Evolutionary conservation across 805 yeast genomes (phyloP), one percentile per base, ranked within the genome.

Genomic region (Yamadazyma akitaensis): DNA sequence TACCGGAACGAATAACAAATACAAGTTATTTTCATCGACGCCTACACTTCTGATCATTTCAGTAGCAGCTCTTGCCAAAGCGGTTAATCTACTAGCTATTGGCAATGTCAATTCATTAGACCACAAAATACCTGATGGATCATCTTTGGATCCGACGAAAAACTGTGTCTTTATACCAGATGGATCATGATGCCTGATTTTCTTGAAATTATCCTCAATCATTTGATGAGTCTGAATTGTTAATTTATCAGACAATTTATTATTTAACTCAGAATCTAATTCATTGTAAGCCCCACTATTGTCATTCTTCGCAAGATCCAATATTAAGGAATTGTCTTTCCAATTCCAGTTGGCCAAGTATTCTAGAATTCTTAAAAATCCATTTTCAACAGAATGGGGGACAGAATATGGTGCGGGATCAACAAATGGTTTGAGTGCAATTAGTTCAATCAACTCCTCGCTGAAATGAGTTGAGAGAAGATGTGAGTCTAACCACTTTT

Each of bases 311-410:
- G 84, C 81, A 54, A 88, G 67, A 58, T 94, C 97, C 50, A 94
- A 67, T 44, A 91, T 79, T 50, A 94, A 67, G 1, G 96, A 85
- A 40, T 85, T 89, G 51, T 87, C 95, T 56, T 80, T 85, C 99
- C 99, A 94, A 63, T 94, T 90, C 99, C 99, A 94, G 37, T 67
- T 67, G 21, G 96, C 76, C 38, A 94, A 63, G 57, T 85, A 87
- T 40, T 79, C 71, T 33, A 94, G 62, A 11, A 84, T 77, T 49
- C 94, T 82, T 48, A 88, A 68, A 61, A 94, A 89, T 5, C 96
- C 99, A 46, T 85, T 77, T 51, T 82, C 84, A 8, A 85, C 81
- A 46, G 92, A 82, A 24, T 84, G 80, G 2, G 99, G 98, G 1
- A 81, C 76, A 1, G 81, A 75, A 67, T 78, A 91, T n/a, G 97